Conservation (phyloP, 2,329 filamentous ascomycete species). For the Talaromyces islandicus region DNA sequence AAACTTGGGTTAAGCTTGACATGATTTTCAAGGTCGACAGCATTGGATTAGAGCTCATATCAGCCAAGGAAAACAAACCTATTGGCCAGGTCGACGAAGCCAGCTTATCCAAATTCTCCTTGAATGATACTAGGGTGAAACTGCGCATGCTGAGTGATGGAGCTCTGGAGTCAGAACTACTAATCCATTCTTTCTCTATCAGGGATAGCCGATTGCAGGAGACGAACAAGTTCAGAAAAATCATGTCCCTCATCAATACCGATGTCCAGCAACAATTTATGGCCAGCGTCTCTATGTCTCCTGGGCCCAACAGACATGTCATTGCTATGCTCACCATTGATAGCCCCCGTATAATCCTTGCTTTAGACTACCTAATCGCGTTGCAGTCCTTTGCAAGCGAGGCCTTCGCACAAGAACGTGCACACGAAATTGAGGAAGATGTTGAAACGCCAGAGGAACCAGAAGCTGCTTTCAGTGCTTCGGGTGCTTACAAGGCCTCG, state of each 20-base stretch:
- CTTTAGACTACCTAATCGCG: conserved; percentile 89
- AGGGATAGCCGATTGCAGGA: conserved; percentile 83
- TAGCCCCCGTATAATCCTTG: conserved; percentile 90
- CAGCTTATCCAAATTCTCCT: conserved; percentile 86
- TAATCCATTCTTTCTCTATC: conserved; percentile 92
- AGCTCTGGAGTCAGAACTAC: conserved; percentile 83
- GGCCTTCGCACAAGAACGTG: conserved; percentile 55
- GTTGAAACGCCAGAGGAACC: conserved; percentile 32
- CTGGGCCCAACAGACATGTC: conserved; percentile 70
- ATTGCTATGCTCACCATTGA: conserved; percentile 92
- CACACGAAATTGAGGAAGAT: conserved; percentile 24
- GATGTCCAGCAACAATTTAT: conserved; percentile 93
- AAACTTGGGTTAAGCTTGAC: conserved; percentile 89
- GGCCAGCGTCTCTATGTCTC: conserved; percentile 91
- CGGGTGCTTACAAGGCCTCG: conserved; percentile 20
- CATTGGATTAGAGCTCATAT: conserved; percentile 80
- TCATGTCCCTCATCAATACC: conserved; percentile 95
- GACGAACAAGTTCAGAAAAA: conserved; percentile 92
- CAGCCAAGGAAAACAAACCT: conserved; percentile 67
- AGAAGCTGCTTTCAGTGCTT: conserved; percentile 26
- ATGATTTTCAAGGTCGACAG: conserved; percentile 84
- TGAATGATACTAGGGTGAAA: conserved; percentile 89
- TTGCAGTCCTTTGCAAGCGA: conserved; percentile 75
- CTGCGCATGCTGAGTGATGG: conserved; percentile 87
- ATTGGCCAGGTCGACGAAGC: conserved; percentile 71